phyloP scores from a whole-genome alignment of 306 rosid species.

The Carpinus fangiana region DNA sequence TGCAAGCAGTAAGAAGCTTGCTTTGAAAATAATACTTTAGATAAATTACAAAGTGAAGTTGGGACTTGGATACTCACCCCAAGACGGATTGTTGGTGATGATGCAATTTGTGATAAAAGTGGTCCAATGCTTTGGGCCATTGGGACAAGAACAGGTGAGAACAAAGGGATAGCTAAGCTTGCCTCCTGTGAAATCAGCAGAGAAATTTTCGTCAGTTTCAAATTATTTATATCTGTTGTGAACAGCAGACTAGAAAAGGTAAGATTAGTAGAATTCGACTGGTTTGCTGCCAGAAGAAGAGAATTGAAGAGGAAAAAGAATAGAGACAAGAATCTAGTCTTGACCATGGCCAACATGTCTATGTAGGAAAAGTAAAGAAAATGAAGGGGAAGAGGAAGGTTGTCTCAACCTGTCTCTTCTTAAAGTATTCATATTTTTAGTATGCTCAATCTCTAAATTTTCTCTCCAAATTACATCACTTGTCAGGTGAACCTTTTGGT shows the following conservation, averaged over 20 bases:
- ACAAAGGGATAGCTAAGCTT: slow-evolving; percentile 83
- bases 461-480: not conserved
- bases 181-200: slow-evolving; percentile 67
- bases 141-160: slow-evolving; percentile 93
- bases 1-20: not conserved
- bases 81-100: slow-evolving; percentile 84
- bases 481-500: not conserved
- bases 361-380: not conserved
- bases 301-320: not conserved
- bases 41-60: slow-evolving; percentile 7
- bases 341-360: not conserved
- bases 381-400: not conserved
- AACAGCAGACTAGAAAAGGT: not conserved
- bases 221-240: not conserved
- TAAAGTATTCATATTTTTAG: not conserved
- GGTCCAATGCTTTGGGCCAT: slow-evolving; percentile 95
- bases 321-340: not conserved
- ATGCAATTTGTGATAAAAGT: slow-evolving; percentile 81
- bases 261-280: not conserved
- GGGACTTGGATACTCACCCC: slow-evolving; percentile 67
- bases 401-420: not conserved
- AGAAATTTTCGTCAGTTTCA: slow-evolving; percentile 22
- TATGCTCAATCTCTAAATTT: not conserved
- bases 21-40: not conserved
- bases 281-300: slow-evolving; percentile 3